Percentiles rank a stretch among this genome's conserved stretches.
Evolutionary conservation across 208 protist species (phyloP).

Genomic region (Angomonas deanei): DNA sequence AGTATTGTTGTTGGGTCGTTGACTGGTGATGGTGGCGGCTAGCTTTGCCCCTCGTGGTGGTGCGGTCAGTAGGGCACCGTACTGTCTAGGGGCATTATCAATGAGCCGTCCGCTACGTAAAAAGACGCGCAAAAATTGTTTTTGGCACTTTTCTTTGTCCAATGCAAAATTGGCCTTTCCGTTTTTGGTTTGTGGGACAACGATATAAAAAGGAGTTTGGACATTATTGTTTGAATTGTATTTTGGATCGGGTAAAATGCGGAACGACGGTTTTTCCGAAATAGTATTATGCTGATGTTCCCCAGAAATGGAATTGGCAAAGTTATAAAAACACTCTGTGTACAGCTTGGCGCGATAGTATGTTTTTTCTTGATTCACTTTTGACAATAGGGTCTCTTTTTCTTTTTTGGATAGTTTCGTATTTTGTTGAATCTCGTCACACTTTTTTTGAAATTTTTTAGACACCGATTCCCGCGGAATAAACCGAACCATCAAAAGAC

Average conservation of each 20-base stretch:
- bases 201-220: no score
- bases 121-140: conserved; percentile 36
- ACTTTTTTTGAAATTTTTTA: background rate
- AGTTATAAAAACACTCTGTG: background rate
- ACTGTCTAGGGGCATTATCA: conserved; percentile 42
- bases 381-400: background rate
- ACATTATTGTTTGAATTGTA: background rate
- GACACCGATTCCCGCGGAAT: background rate
- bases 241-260: background rate
- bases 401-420: background rate
- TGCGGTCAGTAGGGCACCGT: conserved; percentile 47
- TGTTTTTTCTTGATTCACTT: background rate
- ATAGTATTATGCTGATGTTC: no score
- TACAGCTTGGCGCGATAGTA: background rate
- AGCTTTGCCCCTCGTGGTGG: conserved; percentile 21
- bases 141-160: conserved; percentile 16
- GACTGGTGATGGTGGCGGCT: conserved; percentile 20
- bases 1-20: conserved; percentile 1
- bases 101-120: conserved; percentile 30
- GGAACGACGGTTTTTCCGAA: background rate
- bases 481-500: background rate
- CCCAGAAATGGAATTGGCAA: background rate
- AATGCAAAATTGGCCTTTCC: conserved; percentile 13
- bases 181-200: no score
- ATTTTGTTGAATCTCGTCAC: background rate